Conservation (phyloP, 495 filamentous ascomycete genomes). For the Podospora pseudocomata region DNA sequence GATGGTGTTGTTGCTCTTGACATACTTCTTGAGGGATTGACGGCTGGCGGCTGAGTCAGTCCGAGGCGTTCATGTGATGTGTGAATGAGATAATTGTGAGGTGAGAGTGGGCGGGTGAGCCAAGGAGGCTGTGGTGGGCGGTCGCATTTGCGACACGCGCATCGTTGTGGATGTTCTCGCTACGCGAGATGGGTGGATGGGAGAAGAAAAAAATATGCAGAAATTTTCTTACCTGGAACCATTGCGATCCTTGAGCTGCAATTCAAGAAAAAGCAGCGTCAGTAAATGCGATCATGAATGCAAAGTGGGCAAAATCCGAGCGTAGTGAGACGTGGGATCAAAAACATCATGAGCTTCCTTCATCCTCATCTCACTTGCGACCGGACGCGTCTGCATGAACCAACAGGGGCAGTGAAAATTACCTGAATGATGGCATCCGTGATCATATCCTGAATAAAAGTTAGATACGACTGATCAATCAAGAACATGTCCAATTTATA, state of each 20-base stretch:
- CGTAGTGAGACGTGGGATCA: slow-evolving; percentile 14
- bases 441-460: slow-evolving; percentile 56
- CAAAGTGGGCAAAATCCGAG: background rate
- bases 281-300: slow-evolving; percentile 37
- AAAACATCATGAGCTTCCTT: slow-evolving; percentile 21
- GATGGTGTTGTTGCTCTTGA: slow-evolving; percentile 91
- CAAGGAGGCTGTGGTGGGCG: slow-evolving; percentile 1
- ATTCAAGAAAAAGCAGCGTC: slow-evolving; percentile 34
- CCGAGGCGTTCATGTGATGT: slow-evolving; percentile 13
- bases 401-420: slow-evolving; percentile 42
- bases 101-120: background rate
- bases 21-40: slow-evolving; percentile 96
- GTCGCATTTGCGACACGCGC: slow-evolving; percentile 13
- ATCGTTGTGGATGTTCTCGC: background rate
- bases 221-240: slow-evolving; percentile 55
- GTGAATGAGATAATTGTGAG: slow-evolving; percentile 11
- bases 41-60: slow-evolving; percentile 61
- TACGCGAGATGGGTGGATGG: slow-evolving; percentile 1
- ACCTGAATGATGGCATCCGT: slow-evolving; percentile 64
- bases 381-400: slow-evolving; percentile 24
- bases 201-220: background rate
- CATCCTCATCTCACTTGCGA: slow-evolving; percentile 23
- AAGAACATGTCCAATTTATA: background rate
- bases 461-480: slow-evolving; percentile 38
- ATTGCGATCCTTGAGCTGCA: slow-evolving; percentile 63